Base-by-base conservation (phyloP, 1,284 basidiomycete species). In the Fomitopsis pinicola region DNA sequence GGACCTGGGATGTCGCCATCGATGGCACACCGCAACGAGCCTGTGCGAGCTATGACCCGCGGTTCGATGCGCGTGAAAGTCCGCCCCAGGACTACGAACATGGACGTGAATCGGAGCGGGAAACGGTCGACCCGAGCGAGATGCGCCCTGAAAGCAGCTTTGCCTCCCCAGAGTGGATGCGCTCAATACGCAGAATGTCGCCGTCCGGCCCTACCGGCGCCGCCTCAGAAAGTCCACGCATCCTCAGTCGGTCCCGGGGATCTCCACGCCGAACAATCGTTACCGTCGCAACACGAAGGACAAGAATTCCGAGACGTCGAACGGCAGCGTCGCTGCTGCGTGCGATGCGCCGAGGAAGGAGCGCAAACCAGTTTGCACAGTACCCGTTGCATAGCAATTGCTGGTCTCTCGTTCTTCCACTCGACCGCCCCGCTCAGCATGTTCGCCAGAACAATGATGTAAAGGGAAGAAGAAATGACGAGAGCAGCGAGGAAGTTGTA, bases 211-310 rank as follows among this genome's bases (percentile, higher is more conserved):
- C 59, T 67, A 63, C 58, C 62, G 66, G 42, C 17, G 55, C 59
- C 19, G 35, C 72, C 57, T 80, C 79, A 0, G 79, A 79, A 65
- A 80, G 78, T 45, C 79, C 80, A 0, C 77, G 72, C 35, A 57
- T 73, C 71, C 73, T 33, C 76, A 75, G 44, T 14, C 67, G 64
- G 7, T 68, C 67, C 15, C 61, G 59, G 17, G 36, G 17, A 22
- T n/a, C 17, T 50, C 46, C 9, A 75, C 76, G 19, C 57, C 64
- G 17, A 77, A 75, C 60, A 69, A 71, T 35, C 66, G 71, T 9
- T 62, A 73, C 52, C 69, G 73, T 17, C 69, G 67, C 40, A 61
- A 62, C 42, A 73, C 70, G 59, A 76, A 78, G 64, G 73, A 75
- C 62, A 80, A 78, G 63, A 78, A 81, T 64, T 68, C 75, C 26